These are phyloP conservation scores for Maudiozyma saulgeensis DNA, from an alignment of 805 yeast species.

Conservation along the genomic window DNA sequence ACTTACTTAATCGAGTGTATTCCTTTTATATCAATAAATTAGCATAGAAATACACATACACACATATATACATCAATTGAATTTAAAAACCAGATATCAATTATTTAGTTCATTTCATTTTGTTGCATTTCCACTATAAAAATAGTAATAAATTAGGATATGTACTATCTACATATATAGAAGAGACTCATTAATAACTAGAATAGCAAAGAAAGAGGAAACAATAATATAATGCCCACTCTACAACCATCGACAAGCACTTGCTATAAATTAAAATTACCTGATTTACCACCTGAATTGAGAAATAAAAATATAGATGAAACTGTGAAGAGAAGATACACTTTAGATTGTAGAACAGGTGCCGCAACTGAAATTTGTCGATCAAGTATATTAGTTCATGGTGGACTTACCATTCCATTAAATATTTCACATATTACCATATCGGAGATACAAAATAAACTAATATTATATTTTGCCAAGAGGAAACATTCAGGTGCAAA, in stretches of 20 bases:
- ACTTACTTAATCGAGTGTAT: too few species aligned
- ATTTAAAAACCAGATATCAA: too few species aligned
- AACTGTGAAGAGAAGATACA: conserved; percentile 39
- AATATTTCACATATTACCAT: conserved; percentile 36
- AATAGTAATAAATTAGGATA: too few species aligned
- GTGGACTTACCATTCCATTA: conserved; percentile 58
- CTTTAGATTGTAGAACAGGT: conserved; percentile 58
- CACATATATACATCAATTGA: too few species aligned
- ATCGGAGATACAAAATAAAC: conserved; percentile 32
- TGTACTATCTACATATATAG: background rate
- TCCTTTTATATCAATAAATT: too few species aligned
- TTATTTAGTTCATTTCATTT: too few species aligned
- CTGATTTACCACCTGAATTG: conserved; percentile 30
- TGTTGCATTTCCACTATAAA: too few species aligned
- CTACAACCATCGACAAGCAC: conserved; percentile 54
- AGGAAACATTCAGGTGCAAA: conserved; percentile 13
- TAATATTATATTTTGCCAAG: conserved; percentile 28
- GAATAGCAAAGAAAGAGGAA: too few species aligned
- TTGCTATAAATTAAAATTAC: conserved; percentile 49
- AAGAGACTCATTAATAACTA: background rate
- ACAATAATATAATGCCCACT: conserved; percentile 39
- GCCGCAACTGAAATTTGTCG: conserved; percentile 48
- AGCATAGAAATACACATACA: too few species aligned
- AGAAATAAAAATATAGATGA: conserved; percentile 22
- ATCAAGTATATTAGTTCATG: conserved; percentile 54